Base-by-base conservation (phyloP, 306 rosid species). In the Sicyos edulis region DNA sequence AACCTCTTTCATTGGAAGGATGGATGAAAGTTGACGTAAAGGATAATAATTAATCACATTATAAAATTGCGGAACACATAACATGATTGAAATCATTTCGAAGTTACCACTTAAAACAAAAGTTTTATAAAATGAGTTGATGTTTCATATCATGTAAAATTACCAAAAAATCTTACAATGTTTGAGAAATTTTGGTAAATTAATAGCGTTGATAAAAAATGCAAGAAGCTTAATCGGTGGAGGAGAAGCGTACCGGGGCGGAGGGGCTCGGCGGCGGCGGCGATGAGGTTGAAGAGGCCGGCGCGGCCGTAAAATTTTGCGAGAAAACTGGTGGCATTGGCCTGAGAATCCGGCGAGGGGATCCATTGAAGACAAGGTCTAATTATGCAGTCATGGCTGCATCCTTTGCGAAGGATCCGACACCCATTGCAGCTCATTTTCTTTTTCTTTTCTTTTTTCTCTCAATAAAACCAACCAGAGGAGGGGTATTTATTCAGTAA, bases 291-390 rank as follows among this genome's bases (percentile, higher is more conserved):
- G 80, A 88, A 77, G 45, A 91, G 85, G 42, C 87, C 96, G 0
- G 89, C 82, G 22, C 91, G 92, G 61, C 96, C 97, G 10, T 82
- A 86, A 77, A 85, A 91, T 40, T 91, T 91, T 83, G 95, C 92
- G 37, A 88, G 86, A 72, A 91, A 88, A 19, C 88, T 85, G 4
- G 97, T 91, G 78, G 92, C 92, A 7, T 85, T 85, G 78, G 88
- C 91, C 73, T 88, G 97, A 44, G 89, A 75, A 20, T 91, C 91
- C 0, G 88, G 47, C 3, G 88, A 83, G 11, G 29, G 50, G 53
- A 88, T 84, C 97, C 96, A 85, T 64, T 79, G 82, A 51, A 88
- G 85, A 74, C 92, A 88, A 0, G 88, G 91, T 22, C 81, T 78
- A 17, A 91, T 82, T 71, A 59, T 54, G 53, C 96, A 91, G 13